Conservation (phyloP, 306 rosid genomes). For the Pyrus betulifolia region DNA sequence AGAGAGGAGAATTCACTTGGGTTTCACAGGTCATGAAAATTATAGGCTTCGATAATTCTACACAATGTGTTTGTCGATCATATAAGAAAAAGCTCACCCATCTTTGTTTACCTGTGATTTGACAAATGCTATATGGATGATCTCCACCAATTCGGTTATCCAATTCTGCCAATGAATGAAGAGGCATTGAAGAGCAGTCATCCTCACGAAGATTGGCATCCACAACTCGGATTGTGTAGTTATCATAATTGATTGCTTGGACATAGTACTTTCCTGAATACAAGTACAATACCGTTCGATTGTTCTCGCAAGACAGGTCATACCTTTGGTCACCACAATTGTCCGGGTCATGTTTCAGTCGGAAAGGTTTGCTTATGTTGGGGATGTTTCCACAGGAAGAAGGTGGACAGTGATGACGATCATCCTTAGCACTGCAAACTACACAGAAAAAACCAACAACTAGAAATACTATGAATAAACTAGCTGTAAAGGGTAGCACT, state of each 20-base stretch:
- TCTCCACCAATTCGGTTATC: too few relatives aligned
- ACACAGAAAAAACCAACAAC: neutral
- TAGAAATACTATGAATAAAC: neutral
- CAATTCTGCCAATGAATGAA: accelerated
- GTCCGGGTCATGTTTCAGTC: neutral
- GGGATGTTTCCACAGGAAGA: neutral
- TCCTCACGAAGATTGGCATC: neutral
- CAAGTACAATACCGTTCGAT: neutral
- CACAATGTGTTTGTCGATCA: too few relatives aligned
- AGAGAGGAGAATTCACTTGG: neutral
- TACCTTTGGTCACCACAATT: neutral
- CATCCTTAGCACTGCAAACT: neutral
- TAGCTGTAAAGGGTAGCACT: neutral
- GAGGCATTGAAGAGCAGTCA: neutral
- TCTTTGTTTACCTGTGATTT: too few relatives aligned
- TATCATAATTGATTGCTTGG: neutral
- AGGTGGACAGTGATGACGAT: neutral
- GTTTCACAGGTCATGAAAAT: neutral
- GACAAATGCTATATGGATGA: too few relatives aligned
- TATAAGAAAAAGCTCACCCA: too few relatives aligned
- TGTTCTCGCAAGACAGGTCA: neutral
- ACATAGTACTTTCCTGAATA: neutral
- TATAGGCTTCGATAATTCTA: neutral
- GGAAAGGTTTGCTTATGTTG: neutral
- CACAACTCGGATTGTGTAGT: constrained; percentile 21